These are phyloP conservation scores for Lepidium aucheri DNA, from an alignment of 345 rosid species.

Conservation along the genomic window DNA sequence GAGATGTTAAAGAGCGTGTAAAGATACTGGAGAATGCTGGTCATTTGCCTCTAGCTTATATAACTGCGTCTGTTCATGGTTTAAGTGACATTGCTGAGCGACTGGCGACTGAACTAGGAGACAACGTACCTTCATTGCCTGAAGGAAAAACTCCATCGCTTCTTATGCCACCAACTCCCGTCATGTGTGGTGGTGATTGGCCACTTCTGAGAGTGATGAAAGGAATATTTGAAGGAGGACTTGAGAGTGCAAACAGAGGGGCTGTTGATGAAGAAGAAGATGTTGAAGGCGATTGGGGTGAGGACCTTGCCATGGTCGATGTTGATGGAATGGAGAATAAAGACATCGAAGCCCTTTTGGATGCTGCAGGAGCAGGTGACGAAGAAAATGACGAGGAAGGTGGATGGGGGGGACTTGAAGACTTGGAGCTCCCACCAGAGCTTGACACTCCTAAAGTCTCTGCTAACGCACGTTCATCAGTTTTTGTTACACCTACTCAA, in stretches of 20 bases:
- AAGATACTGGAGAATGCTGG: constrained; percentile 86
- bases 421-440: constrained; percentile 84
- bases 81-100: constrained; percentile 64
- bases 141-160: constrained; percentile 66
- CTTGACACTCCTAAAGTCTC: constrained; percentile 67
- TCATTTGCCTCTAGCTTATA: constrained; percentile 82
- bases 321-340: constrained; percentile 59
- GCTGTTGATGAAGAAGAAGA: constrained; percentile 70
- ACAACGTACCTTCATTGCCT: constrained; percentile 58
- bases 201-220: constrained; percentile 88
- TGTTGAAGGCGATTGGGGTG: constrained; percentile 78
- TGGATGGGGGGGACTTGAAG: constrained; percentile 99
- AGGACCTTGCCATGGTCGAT: constrained; percentile 67
- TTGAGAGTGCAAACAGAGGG: constrained; percentile 46
- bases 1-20: constrained; percentile 83
- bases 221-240: constrained; percentile 92
- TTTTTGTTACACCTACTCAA: constrained; percentile 74
- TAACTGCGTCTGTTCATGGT: constrained; percentile 80
- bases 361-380: constrained; percentile 49
- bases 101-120: constrained; percentile 65
- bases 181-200: constrained; percentile 89
- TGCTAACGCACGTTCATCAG: constrained; percentile 46
- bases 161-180: constrained; percentile 71
- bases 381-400: constrained; percentile 68
- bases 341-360: constrained; percentile 47